Conservation (phyloP, 768 basidiomycete species). For the Astraeus odoratus region DNA sequence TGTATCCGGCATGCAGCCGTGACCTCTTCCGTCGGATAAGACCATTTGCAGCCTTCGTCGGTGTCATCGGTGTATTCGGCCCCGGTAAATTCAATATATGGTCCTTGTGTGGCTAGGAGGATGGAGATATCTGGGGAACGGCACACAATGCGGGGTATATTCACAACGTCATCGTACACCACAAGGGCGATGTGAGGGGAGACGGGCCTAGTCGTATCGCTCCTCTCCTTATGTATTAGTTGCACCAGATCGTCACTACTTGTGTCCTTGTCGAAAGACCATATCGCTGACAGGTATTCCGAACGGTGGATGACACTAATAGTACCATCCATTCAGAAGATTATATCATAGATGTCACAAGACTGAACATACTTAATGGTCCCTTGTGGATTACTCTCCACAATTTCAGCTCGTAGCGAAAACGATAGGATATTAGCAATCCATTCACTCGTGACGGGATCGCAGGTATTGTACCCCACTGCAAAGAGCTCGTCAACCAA, state of each 20-base stretch:
- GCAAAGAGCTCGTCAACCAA: not conserved
- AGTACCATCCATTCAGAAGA: not conserved
- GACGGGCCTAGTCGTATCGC: not conserved
- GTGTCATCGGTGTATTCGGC: conserved; percentile 14
- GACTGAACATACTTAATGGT: not conserved
- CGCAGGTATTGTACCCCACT: not conserved
- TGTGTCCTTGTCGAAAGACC: not conserved
- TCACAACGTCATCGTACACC: not conserved
- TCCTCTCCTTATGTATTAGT: conserved; percentile 6
- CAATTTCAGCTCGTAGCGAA: not conserved
- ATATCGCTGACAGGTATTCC: not conserved
- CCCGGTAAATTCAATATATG: too few relatives aligned
- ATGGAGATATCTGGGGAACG: not conserved
- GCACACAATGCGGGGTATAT: not conserved
- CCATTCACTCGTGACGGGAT: not conserved
- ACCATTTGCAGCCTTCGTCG: conserved; percentile 1
- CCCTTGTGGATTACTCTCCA: too few relatives aligned
- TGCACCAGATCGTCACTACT: conserved; percentile 9
- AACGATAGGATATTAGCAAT: not conserved
- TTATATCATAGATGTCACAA: not conserved
- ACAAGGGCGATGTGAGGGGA: not conserved
- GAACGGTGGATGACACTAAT: not conserved
- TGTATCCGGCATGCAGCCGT: conserved; percentile 19
- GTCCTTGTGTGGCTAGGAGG: not conserved
- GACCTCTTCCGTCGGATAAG: conserved; percentile 14